phyloP scores from a whole-genome alignment of 176 grass and related monocot genomes.

The Aegilops tauschii region DNA sequence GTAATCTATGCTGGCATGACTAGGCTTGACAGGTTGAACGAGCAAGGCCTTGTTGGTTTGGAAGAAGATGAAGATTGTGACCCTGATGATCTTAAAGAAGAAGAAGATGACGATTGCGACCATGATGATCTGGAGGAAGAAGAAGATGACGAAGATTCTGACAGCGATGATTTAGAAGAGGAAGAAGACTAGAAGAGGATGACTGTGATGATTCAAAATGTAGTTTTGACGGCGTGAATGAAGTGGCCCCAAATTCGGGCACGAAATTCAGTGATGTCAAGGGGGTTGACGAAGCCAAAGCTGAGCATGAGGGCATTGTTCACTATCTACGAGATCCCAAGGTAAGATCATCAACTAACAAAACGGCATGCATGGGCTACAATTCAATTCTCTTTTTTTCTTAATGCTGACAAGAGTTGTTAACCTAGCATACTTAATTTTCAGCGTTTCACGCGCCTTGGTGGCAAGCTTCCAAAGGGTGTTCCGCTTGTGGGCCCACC shows the following conservation, averaged over 20 bases:
- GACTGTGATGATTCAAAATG: neutral
- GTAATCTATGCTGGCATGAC: neutral
- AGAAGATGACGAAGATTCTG: too few species aligned
- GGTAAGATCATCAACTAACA: neutral
- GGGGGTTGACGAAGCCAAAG: too few species aligned
- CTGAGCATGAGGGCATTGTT: too few species aligned
- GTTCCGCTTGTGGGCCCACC: neutral
- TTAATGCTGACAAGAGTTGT: neutral
- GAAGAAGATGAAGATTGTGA: neutral
- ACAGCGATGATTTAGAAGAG: too few species aligned
- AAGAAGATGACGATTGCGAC: too few species aligned
- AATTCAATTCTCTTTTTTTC: too few species aligned
- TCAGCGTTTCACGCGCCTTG: neutral
- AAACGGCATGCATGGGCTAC: neutral
- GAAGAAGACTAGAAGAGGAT: too few species aligned
- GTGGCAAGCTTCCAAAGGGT: neutral
- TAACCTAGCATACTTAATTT: neutral
- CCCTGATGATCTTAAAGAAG: neutral
- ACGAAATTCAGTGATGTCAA: neutral
- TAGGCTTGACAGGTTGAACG: neutral
- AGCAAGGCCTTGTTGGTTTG: neutral
- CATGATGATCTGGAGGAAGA: too few species aligned
- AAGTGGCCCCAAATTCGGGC: neutral
- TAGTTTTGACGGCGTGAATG: neutral
- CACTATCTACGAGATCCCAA: too few species aligned